Base-by-base conservation (phyloP, 2,329 filamentous ascomycete genomes). In the Botrytis tulipae region DNA sequence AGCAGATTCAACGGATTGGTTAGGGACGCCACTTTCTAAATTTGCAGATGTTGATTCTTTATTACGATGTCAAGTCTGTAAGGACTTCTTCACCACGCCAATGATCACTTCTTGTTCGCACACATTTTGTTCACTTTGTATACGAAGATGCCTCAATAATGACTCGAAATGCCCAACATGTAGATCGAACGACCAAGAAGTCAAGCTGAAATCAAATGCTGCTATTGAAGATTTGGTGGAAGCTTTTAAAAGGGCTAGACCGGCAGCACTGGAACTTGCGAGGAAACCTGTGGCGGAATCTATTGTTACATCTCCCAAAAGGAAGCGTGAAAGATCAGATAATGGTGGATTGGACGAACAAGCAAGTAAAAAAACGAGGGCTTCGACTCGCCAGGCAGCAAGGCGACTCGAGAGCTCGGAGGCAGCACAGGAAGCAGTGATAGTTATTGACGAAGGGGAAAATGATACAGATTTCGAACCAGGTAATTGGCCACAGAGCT, bases 81-180 rank as follows among this genome's bases (percentile, higher is more conserved):
- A 98, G 82, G 97, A 99, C 82, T 97, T 98, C 83, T 98, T 93
- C 84, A 90, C 90, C 75, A 97, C 94, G 69, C 96, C 96, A 0
- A 96, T 99, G 89, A 91, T 98, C 76, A 99, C 96, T 0, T 93
- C 93, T 1, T 99, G 96, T 84, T 92, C 90, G 71, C 96, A 99
- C 82, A 98, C 96, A 0, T 99, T 99, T 81, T 99, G 96, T 86
- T 98, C 95, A 10, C 85, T 97, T 71, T 99, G 96, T 82, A 98
- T 99, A 81, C 92, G 96, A 44, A 88, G 95, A 76, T 94, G 93
- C 75, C 87, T 99, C 0, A 91, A 91, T 3, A 87, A 89, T 46
- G 94, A 98, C 77, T 93, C 94, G 14, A 94, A 92, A 82, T 99
- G 96, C 79, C 96, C 96, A 0, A 86, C 93, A 1, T 99, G 96